These are phyloP conservation scores for Cadophora sp. DNA, from an alignment of 2,329 filamentous ascomycete species.

Conservation along the genomic window DNA sequence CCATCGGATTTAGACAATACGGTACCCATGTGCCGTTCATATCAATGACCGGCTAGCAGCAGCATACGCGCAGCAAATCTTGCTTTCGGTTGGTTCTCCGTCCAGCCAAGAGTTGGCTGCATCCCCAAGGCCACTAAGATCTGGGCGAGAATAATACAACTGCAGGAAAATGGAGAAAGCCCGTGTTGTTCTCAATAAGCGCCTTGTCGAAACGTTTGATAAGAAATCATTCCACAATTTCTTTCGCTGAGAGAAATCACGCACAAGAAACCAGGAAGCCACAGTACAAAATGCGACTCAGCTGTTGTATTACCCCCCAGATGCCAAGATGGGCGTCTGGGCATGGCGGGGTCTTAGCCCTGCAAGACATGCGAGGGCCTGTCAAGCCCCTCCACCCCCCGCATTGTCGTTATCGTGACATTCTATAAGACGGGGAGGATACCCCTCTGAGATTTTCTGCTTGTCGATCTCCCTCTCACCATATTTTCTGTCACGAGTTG, in stretches of 20 bases:
- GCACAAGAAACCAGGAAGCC: background rate
- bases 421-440: constrained; percentile 13
- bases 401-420: constrained; percentile 3
- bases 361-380: constrained; percentile 1
- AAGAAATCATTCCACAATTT: constrained; percentile 1
- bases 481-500: background rate
- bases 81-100: constrained; percentile 10
- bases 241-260: background rate
- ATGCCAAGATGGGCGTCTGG: background rate
- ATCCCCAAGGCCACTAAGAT: constrained; percentile 5
- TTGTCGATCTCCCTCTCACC: background rate
- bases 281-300: background rate
- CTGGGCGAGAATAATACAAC: constrained; percentile 13
- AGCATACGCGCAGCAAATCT: background rate
- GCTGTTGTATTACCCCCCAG: background rate
- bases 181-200: background rate
- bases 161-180: background rate
- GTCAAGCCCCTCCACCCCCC: constrained; percentile 1
- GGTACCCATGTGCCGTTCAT: background rate
- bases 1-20: background rate
- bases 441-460: background rate
- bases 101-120: constrained; percentile 6
- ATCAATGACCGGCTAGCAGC: background rate
- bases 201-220: background rate
- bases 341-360: constrained; percentile 17